Conservation (phyloP, 768 basidiomycete genomes). For the Kwoniella newhampshirensis region DNA sequence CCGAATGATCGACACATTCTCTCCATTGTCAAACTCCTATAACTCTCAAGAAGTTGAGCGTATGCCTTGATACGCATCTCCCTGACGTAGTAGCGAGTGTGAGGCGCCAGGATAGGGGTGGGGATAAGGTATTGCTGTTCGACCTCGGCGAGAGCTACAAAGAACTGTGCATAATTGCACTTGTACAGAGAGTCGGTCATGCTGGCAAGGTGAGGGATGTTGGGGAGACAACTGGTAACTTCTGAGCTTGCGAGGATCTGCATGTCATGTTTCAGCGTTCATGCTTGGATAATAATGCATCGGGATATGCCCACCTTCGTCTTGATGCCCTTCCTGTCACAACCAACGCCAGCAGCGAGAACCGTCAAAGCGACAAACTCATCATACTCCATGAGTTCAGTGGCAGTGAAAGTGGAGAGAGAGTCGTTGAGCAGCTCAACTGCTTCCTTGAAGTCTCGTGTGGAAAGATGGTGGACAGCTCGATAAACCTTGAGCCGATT, state of each 20-base stretch:
- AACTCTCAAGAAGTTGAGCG: constrained; percentile 84
- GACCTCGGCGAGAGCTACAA: constrained; percentile 81
- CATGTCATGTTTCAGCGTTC: background rate
- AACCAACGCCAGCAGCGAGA: constrained; percentile 70
- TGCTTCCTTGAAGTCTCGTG: constrained; percentile 86
- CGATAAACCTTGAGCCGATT: constrained; percentile 96
- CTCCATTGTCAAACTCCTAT: constrained; percentile 82
- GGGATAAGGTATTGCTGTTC: constrained; percentile 86
- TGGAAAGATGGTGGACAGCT: constrained; percentile 77
- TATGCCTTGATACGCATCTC: constrained; percentile 97
- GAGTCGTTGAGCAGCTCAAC: constrained; percentile 86
- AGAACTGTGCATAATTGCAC: constrained; percentile 92
- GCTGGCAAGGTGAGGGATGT: constrained; percentile 76
- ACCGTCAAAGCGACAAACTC: constrained; percentile 86
- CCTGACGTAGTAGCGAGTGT: constrained; percentile 84
- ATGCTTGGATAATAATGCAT: background rate
- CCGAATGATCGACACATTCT: constrained; percentile 84
- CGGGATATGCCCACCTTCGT: constrained; percentile 65
- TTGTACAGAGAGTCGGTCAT: constrained; percentile 85
- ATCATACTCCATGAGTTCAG: constrained; percentile 81
- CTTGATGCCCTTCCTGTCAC: constrained; percentile 82
- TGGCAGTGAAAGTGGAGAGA: constrained; percentile 89
- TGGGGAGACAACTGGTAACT: constrained; percentile 78
- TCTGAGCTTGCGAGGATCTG: constrained; percentile 84
- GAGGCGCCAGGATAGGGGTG: constrained; percentile 78